Evolutionary conservation across 106 monocot species (phyloP).

Genomic region (Agapanthus africanus): DNA sequence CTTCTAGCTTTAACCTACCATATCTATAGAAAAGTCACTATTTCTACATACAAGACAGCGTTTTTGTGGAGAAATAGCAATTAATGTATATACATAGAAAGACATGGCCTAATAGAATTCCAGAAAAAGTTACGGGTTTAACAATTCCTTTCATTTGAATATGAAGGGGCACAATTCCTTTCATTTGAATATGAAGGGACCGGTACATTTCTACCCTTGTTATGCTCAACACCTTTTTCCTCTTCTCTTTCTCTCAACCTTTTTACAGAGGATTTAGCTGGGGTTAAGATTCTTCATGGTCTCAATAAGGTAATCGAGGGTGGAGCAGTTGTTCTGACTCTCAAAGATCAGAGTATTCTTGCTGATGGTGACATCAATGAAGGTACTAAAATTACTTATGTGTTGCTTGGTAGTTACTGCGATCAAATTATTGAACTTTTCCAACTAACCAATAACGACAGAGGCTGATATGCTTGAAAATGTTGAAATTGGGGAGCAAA

Average conservation of each 20-base stretch:
- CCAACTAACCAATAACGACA: slow-evolving; percentile 15
- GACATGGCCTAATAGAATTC: no score
- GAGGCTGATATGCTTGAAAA: slow-evolving; percentile 97
- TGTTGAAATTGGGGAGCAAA: slow-evolving; percentile 98
- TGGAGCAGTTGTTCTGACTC: slow-evolving; percentile 90
- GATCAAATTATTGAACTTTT: neutral
- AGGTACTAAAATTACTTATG: slow-evolving; percentile 35
- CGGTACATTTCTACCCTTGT: no score
- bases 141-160: no score
- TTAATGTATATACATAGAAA: no score
- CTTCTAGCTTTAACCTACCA: no score
- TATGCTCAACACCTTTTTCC: no score
- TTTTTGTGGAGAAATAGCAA: no score
- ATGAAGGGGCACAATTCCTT: no score
- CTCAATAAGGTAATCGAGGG: slow-evolving; percentile 96
- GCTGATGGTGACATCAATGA: slow-evolving; percentile 85
- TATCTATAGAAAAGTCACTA: no score
- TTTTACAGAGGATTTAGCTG: slow-evolving; percentile 72
- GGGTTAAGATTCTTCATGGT: slow-evolving; percentile 90
- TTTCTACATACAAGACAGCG: no score
- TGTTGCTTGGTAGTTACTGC: neutral
- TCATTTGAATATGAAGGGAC: no score
- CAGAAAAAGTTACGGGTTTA: no score
- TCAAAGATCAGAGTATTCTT: slow-evolving; percentile 91
- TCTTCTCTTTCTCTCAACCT: neutral